Percentiles rank a stretch among this genome's conserved stretches.
Conservation (phyloP, 2,329 filamentous ascomycete genomes). For the Alternaria infectoria region DNA sequence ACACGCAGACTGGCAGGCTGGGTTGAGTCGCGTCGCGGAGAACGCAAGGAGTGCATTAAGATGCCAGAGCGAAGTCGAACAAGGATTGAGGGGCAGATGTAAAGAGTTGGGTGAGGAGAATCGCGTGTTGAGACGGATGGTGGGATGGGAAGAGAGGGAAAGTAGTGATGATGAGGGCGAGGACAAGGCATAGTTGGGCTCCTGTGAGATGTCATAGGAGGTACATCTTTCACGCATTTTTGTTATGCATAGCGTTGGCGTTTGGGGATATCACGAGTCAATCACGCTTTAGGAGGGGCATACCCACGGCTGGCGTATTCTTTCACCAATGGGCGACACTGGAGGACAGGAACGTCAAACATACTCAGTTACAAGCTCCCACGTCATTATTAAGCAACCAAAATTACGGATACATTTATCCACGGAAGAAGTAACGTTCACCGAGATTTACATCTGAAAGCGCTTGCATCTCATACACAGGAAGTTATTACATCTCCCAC, state of each 20-base stretch:
- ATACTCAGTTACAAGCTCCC: not conserved
- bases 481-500: too few relatives aligned
- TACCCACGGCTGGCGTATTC: not conserved
- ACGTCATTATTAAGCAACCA: not conserved
- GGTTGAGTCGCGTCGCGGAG: constrained; percentile 52
- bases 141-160: constrained; percentile 53
- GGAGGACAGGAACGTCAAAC: not conserved
- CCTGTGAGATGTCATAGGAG: not conserved
- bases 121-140: constrained; percentile 52
- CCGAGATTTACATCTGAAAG: not conserved
- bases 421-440: not conserved
- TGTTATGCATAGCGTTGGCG: not conserved
- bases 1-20: constrained; percentile 58
- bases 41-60: constrained; percentile 50
- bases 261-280: not conserved
- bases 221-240: not conserved
- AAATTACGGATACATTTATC: not conserved
- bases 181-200: constrained; percentile 1
- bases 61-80: constrained; percentile 45
- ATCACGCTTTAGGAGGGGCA: not conserved
- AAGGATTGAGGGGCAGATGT: constrained; percentile 48
- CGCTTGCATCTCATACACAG: not conserved
- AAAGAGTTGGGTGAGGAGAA: constrained; percentile 57
- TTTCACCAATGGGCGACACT: not conserved
- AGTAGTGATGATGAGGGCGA: constrained; percentile 52